Percentiles rank a stretch among this genome's conserved stretches.
phyloP scores from a whole-genome alignment of 1,139 yeast species.

The Geotrichum histeridarum region DNA sequence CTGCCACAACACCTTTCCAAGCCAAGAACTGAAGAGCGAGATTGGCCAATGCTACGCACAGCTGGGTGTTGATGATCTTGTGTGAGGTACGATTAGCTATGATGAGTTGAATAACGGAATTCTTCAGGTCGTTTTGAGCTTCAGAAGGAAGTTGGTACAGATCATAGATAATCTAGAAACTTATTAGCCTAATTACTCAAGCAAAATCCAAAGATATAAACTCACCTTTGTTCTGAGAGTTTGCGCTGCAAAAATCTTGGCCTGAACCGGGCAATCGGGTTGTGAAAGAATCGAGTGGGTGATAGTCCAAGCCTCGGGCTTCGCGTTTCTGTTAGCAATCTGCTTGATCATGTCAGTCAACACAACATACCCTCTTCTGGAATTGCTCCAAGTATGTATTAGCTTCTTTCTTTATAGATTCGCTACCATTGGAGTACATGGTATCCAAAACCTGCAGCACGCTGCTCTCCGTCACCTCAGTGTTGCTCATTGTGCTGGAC shows the following conservation, averaged over 20 bases:
- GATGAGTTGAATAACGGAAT: constrained; percentile 56
- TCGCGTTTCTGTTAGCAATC: constrained; percentile 4
- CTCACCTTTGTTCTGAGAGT: constrained; percentile 67
- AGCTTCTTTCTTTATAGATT: constrained; percentile 52
- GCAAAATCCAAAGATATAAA: neutral
- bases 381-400: constrained; percentile 67
- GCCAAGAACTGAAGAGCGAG: constrained; percentile 67
- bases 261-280: constrained; percentile 33
- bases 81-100: constrained; percentile 33
- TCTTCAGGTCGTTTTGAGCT: constrained; percentile 52
- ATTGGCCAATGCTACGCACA: constrained; percentile 76
- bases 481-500: constrained; percentile 6
- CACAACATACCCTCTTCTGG: constrained; percentile 55
- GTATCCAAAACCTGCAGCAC: constrained; percentile 52
- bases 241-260: constrained; percentile 82
- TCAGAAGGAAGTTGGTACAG: constrained; percentile 64
- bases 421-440: constrained; percentile 53
- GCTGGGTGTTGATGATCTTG: constrained; percentile 67
- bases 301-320: constrained; percentile 41
- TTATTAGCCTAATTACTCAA: neutral
- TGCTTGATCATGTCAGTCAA: neutral
- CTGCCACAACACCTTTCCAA: constrained; percentile 71
- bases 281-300: constrained; percentile 35
- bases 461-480: constrained; percentile 14
- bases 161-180: constrained; percentile 62